phyloP scores from a whole-genome alignment of 768 basidiomycete species.

The Boletus subcaerulescens region DNA sequence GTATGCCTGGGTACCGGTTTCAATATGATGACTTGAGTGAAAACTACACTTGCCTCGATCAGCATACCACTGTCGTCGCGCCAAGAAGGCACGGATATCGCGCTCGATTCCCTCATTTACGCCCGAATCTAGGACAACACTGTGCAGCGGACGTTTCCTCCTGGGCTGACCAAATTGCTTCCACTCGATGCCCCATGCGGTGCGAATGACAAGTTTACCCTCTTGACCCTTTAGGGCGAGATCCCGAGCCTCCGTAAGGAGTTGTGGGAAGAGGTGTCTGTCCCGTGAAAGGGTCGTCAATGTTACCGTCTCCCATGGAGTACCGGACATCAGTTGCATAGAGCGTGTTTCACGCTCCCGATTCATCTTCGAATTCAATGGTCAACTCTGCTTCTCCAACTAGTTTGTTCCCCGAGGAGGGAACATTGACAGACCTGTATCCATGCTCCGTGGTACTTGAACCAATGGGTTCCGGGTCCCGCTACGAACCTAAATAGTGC shows the following conservation, averaged over 20 bases:
- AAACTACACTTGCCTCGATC: conserved; percentile 69
- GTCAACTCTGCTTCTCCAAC: neutral
- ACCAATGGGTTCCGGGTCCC: conserved; percentile 91
- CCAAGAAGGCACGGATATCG: conserved; percentile 81
- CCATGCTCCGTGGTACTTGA: conserved; percentile 89
- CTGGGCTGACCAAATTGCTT: conserved; percentile 91
- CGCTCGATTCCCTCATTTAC: conserved; percentile 80
- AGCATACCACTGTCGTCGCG: conserved; percentile 89
- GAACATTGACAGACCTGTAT: conserved; percentile 66
- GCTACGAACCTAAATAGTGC: conserved; percentile 93
- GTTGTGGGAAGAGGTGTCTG: conserved; percentile 69
- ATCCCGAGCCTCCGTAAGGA: conserved; percentile 88
- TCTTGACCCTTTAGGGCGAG: conserved; percentile 83
- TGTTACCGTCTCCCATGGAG: conserved; percentile 96
- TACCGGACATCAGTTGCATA: conserved; percentile 86
- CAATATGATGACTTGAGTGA: neutral
- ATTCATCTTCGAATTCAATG: conserved; percentile 61
- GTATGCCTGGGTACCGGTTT: conserved; percentile 64
- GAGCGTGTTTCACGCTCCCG: conserved; percentile 92
- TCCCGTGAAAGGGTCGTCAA: conserved; percentile 91
- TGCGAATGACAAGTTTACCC: conserved; percentile 94
- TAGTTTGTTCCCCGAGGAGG: neutral
- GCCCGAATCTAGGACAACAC: conserved; percentile 83
- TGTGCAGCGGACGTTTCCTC: conserved; percentile 78
- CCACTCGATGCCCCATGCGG: conserved; percentile 97